Evolutionary conservation across 2,329 filamentous ascomycete species (phyloP).

Genomic region (Beauveria medogensis): DNA sequence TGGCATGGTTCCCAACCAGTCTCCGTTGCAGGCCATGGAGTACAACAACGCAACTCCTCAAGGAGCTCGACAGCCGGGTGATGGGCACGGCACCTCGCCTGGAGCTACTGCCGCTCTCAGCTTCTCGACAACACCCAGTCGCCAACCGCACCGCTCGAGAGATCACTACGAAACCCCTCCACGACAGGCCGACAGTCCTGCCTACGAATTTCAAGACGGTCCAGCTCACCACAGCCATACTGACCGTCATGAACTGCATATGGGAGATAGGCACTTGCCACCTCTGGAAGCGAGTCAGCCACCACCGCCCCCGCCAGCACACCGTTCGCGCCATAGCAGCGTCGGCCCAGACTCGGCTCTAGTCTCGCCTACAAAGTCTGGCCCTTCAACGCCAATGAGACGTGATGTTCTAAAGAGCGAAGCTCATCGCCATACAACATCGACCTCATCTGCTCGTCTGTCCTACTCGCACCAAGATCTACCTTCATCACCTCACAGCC

Average conservation of each 20-base stretch:
- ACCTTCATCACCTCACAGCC: slow-evolving; percentile 19
- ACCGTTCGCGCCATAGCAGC: slow-evolving; percentile 40
- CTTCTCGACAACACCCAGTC: slow-evolving; percentile 16
- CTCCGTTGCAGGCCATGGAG: slow-evolving; percentile 45
- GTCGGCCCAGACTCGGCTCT: slow-evolving; percentile 34
- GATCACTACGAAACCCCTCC: slow-evolving; percentile 30
- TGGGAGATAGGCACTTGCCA: slow-evolving; percentile 25
- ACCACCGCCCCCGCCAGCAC: slow-evolving; percentile 46
- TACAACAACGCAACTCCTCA: slow-evolving; percentile 36
- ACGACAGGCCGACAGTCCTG: slow-evolving; percentile 15
- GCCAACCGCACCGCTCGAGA: slow-evolving; percentile 25
- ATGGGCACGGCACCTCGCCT: slow-evolving; percentile 29
- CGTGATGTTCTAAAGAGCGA: slow-evolving; percentile 51
- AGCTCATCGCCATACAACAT: slow-evolving; percentile 44
- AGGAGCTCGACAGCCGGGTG: slow-evolving; percentile 24
- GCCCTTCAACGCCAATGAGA: slow-evolving; percentile 44
- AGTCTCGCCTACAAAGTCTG: slow-evolving; percentile 31
- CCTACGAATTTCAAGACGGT: slow-evolving; percentile 30
- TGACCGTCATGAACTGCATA: slow-evolving; percentile 31
- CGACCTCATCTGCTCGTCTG: slow-evolving; percentile 45
- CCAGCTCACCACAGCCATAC: slow-evolving; percentile 25
- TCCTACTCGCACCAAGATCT: slow-evolving; percentile 43
- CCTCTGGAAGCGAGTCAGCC: slow-evolving; percentile 37
- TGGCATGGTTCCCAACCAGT: slow-evolving; percentile 39
- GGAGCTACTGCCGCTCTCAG: slow-evolving; percentile 17